Evolutionary conservation across 108 stramenopile genomes (phyloP).

Genomic region (Mediolabrus comicus): DNA sequence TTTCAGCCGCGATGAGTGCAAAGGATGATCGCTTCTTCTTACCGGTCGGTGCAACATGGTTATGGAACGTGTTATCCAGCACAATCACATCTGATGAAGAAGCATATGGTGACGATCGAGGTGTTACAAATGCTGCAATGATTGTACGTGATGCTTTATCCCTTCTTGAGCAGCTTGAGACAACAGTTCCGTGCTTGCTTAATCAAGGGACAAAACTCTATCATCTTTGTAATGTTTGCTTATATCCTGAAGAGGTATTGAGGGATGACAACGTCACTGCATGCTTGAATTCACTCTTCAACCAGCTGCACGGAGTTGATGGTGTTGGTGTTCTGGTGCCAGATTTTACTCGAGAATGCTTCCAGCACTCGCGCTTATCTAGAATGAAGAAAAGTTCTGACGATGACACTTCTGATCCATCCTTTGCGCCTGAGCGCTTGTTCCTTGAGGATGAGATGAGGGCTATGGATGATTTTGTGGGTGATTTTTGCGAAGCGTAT

Average conservation of each 20-base stretch:
- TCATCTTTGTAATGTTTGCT: constrained; percentile 71
- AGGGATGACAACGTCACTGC: constrained; percentile 35
- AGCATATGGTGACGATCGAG: constrained; percentile 14
- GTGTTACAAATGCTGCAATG: constrained; percentile 28
- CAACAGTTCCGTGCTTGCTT: constrained; percentile 22
- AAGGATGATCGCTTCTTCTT: constrained; percentile 15
- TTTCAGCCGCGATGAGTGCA: constrained; percentile 9
- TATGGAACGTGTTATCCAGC: constrained; percentile 68
- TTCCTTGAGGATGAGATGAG: constrained; percentile 34
- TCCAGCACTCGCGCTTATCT: constrained; percentile 43
- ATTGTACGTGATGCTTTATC: constrained; percentile 48
- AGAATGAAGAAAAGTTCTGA: constrained; percentile 3
- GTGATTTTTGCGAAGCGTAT: constrained; percentile 70
- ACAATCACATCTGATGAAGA: constrained; percentile 7
- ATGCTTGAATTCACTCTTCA: constrained; percentile 10
- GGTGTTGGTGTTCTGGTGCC: constrained; percentile 6
- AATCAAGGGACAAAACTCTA: constrained; percentile 73
- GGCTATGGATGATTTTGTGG: constrained; percentile 70
- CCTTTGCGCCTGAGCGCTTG: background rate
- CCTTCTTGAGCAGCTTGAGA: constrained; percentile 58
- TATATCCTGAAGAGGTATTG: constrained; percentile 65
- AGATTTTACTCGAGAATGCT: constrained; percentile 49
- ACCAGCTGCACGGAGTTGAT: background rate
- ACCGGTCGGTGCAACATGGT: constrained; percentile 70
- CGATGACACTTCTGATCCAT: constrained; percentile 30